Conservation (phyloP, 495 filamentous ascomycete species). For the Rostrohypoxylon terebratum region DNA sequence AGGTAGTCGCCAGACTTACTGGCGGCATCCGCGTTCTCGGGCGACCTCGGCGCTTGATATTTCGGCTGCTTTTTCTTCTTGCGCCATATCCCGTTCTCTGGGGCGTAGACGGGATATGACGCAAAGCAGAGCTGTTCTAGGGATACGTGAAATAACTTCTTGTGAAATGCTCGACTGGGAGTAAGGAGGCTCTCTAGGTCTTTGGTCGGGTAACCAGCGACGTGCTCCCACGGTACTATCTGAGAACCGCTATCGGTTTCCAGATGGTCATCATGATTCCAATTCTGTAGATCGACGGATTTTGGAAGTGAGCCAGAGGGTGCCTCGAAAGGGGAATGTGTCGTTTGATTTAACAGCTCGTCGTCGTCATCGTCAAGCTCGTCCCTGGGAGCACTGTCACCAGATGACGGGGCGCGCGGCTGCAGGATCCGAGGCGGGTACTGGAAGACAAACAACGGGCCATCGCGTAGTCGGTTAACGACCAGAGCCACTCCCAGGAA, state of each 20-base stretch:
- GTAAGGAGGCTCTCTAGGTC: conserved; percentile 87
- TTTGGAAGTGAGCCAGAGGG: conserved; percentile 51
- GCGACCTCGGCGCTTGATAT: conserved; percentile 47
- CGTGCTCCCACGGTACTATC: conserved; percentile 77
- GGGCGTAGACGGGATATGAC: conserved; percentile 87
- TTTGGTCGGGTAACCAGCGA: conserved; percentile 79
- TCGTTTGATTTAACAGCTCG: conserved; percentile 51
- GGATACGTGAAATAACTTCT: conserved; percentile 85
- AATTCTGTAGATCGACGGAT: conserved; percentile 58
- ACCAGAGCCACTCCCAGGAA: conserved; percentile 82
- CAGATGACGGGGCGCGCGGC: conserved; percentile 39
- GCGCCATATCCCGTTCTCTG: conserved; percentile 87
- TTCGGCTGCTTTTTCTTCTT: conserved; percentile 76
- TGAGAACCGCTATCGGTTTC: conserved; percentile 64
- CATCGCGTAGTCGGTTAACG: conserved; percentile 82
- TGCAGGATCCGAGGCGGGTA: conserved; percentile 71
- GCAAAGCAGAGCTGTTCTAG: conserved; percentile 87
- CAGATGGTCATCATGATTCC: conserved; percentile 68
- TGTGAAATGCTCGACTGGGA: conserved; percentile 82
- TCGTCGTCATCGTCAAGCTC: conserved; percentile 61
- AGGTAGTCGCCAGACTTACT: conserved; percentile 41
- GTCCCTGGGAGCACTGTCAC: conserved; percentile 51
- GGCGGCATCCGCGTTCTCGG: conserved; percentile 38
- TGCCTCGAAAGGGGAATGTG: conserved; percentile 46
- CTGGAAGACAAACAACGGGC: conserved; percentile 90